A percentile compares a stretch with the other conserved stretches of the same genome.
Evolutionary conservation across 2,329 filamentous ascomycete genomes (phyloP).

Genomic region (Aureobasidium subglaciale): DNA sequence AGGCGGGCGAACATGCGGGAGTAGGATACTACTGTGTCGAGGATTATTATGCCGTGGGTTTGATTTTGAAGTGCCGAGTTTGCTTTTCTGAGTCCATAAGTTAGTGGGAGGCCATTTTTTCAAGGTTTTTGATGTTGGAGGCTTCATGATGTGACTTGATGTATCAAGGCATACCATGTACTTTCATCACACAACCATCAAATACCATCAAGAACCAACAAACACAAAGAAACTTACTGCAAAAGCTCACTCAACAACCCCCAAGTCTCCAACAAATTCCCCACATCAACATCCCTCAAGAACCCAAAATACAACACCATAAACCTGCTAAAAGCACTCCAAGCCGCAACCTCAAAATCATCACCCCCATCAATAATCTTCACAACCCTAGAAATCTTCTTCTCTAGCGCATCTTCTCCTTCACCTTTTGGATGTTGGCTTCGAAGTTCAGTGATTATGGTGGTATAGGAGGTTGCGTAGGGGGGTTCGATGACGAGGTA

Average conservation of each 20-base stretch:
- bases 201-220: not conserved
- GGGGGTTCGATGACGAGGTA: conserved; percentile 71
- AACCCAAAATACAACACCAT: conserved; percentile 75
- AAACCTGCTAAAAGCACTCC: conserved; percentile 72
- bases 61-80: conserved; percentile 75
- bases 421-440: conserved; percentile 44
- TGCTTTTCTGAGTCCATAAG: conserved; percentile 54
- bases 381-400: conserved; percentile 57
- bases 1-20: conserved; percentile 73
- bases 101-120: not conserved
- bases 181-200: not conserved
- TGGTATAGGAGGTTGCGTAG: conserved; percentile 58
- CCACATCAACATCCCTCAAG: conserved; percentile 70
- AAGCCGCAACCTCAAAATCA: conserved; percentile 56
- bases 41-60: conserved; percentile 70
- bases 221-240: conserved; percentile 51
- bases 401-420: conserved; percentile 49
- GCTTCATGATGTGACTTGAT: not conserved
- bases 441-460: conserved; percentile 62
- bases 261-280: conserved; percentile 68
- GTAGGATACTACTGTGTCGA: conserved; percentile 76
- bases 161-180: not conserved
- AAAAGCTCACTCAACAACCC: conserved; percentile 65
- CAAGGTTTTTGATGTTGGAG: not conserved
- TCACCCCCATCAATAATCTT: conserved; percentile 53